Evolutionary conservation across 1,284 basidiomycete species (phyloP).

Genomic region (Phylloboletellus chloephorus): DNA sequence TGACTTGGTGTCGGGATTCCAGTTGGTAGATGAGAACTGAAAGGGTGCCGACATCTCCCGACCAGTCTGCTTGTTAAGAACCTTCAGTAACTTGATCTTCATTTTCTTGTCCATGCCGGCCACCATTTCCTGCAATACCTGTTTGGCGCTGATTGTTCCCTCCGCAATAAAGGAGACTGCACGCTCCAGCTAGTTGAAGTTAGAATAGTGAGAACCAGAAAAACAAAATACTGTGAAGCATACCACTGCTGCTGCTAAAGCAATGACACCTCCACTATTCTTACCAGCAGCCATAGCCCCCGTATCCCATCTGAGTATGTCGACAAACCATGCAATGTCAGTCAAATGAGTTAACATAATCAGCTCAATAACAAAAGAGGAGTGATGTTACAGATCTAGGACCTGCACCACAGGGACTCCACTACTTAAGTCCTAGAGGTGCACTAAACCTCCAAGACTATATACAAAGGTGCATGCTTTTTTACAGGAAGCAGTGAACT

Average conservation of each 20-base stretch:
- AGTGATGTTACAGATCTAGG: too few species aligned
- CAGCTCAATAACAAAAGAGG: too few species aligned
- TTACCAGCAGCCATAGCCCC: background rate
- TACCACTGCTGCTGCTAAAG: background rate
- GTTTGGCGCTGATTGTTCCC: background rate
- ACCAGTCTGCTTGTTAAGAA: conserved; percentile 1
- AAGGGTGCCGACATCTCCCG: background rate
- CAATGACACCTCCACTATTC: background rate
- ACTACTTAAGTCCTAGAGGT: too few species aligned
- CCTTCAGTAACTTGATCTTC: conserved; percentile 1
- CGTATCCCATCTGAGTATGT: background rate
- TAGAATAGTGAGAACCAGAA: too few species aligned
- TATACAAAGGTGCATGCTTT: too few species aligned
- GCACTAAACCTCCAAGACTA: too few species aligned
- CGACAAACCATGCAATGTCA: background rate
- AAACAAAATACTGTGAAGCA: background rate
- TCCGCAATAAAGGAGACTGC: background rate
- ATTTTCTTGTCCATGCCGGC: background rate
- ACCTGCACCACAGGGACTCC: too few species aligned
- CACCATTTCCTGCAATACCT: too few species aligned
- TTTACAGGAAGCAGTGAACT: too few species aligned
- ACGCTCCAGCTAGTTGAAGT: conserved; percentile 3
- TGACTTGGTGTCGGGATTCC: background rate
- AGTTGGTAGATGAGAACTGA: background rate
- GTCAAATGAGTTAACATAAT: background rate